Conservation (phyloP, 495 filamentous ascomycete genomes). For the Cairneyella variabilis region DNA sequence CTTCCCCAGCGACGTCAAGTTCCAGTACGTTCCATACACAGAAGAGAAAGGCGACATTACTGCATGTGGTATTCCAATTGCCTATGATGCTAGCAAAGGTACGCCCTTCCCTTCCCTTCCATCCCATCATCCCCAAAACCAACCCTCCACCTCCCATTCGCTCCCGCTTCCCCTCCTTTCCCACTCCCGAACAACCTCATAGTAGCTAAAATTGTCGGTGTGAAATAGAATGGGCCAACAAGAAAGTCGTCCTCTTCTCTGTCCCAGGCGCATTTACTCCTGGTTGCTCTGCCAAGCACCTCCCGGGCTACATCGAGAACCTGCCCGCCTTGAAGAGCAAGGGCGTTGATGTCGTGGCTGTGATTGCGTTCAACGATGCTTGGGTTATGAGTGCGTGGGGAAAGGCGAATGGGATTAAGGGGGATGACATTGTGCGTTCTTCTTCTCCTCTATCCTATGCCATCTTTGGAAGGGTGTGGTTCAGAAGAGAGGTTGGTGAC, state of each 20-base stretch:
- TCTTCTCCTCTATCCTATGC: background rate
- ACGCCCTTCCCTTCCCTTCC: background rate
- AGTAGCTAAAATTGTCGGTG: background rate
- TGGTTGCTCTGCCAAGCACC: constrained; percentile 81
- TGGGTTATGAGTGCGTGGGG: constrained; percentile 95
- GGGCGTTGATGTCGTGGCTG: constrained; percentile 81
- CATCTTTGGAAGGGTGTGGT: background rate
- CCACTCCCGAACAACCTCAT: background rate
- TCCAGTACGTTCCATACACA: constrained; percentile 73
- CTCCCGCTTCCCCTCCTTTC: background rate
- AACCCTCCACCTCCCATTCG: background rate
- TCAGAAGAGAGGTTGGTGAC: background rate
- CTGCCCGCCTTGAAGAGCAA: constrained; percentile 68
- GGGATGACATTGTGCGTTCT: constrained; percentile 68
- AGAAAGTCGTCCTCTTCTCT: constrained; percentile 88
- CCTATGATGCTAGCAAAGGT: constrained; percentile 78
- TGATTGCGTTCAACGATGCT: constrained; percentile 86
- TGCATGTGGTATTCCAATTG: constrained; percentile 72
- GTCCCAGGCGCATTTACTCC: constrained; percentile 96
- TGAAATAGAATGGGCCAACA: constrained; percentile 67
- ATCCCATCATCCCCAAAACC: too few species aligned
- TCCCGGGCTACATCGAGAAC: constrained; percentile 81
- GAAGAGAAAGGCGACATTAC: constrained; percentile 61
- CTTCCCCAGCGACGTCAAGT: constrained; percentile 76
- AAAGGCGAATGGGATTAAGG: constrained; percentile 84